Percentiles rank a stretch among this genome's conserved stretches.
Evolutionary conservation across 768 basidiomycete species (phyloP).

Genomic region (Collybia nuda): DNA sequence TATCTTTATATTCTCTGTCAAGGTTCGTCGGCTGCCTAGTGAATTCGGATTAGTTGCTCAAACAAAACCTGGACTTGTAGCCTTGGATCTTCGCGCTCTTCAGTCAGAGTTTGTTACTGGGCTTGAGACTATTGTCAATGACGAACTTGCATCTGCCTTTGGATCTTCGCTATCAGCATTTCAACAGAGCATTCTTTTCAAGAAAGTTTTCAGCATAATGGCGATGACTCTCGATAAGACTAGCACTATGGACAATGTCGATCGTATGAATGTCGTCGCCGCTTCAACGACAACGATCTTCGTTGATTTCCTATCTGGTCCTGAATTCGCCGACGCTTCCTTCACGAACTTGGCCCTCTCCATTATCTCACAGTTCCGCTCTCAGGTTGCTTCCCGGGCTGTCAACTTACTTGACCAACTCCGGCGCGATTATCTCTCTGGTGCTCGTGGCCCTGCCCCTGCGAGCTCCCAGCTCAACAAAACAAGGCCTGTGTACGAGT

Average conservation of each 20-base stretch:
- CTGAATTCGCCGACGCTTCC: slow-evolving; percentile 28
- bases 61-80: slow-evolving; percentile 27
- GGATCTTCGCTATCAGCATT: slow-evolving; percentile 32
- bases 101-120: slow-evolving; percentile 62
- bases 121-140: slow-evolving; percentile 44
- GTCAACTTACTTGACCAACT: slow-evolving; percentile 46
- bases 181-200: slow-evolving; percentile 30
- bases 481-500: slow-evolving; percentile 76
- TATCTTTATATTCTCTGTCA: slow-evolving; percentile 77
- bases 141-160: slow-evolving; percentile 50
- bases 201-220: slow-evolving; percentile 42
- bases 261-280: slow-evolving; percentile 73
- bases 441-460: slow-evolving; percentile 59
- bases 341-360: slow-evolving; percentile 29
- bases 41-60: neutral
- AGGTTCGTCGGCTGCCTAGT: slow-evolving; percentile 27
- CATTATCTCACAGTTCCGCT: slow-evolving; percentile 54
- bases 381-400: slow-evolving; percentile 47
- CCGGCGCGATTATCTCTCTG: slow-evolving; percentile 56
- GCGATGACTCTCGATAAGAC: slow-evolving; percentile 59
- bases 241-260: slow-evolving; percentile 67
- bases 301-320: slow-evolving; percentile 57
- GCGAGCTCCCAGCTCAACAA: slow-evolving; percentile 66
- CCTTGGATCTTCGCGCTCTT: slow-evolving; percentile 80
- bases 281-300: slow-evolving; percentile 59